Base-by-base conservation (phyloP, 768 basidiomycete species). In the Clathrus columnatus region DNA sequence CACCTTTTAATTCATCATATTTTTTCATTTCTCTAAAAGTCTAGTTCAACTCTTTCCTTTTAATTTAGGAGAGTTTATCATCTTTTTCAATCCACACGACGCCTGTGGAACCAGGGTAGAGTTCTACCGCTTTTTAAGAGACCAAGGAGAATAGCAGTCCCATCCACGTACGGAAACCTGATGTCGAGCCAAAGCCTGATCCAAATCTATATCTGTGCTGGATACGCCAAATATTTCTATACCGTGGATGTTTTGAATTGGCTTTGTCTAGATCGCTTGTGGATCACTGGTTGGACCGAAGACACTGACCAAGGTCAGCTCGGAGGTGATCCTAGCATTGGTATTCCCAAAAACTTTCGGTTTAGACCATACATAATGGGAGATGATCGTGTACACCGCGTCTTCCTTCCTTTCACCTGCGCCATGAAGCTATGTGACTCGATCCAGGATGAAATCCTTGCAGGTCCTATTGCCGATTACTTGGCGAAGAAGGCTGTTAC, bases 181-280 rank as follows among this genome's bases (percentile, higher is more conserved):
- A 55, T 55, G 54, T 55, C 54, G 20, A 55, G 54, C 45, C 30
- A 55, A 11, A 55, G 54, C 30, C 44, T 55, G 7, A 55, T 55
- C 21, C 54, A 48, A 20, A 30, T 55, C 7, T 55, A 55, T 30
- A 30, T 55, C 17, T 55, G 54, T 46, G 30, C 46, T 18, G 54
- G 45, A 14, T 2, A 30, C 23, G 44, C 54, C 8, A 30, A 48
- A 42, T 47, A 23, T 18, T 55, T 48, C 43, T 28, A 47, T 16
- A 55, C 46, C 7, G 10, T 21, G 2, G 54, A 55, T 29, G 54
- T 55, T 23, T 44, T 53, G 7, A 17, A n/a, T 16, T 10, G 21
- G 16, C 29, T 53, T 17, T 24, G 45, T 18, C 11, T 53, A n/a
- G 41, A 53, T 41, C 18, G 49, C 42, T 27, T 53, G 36, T 36